Evolutionary conservation across 1,284 basidiomycete species (phyloP).

Genomic region (Sporisorium sorghi): DNA sequence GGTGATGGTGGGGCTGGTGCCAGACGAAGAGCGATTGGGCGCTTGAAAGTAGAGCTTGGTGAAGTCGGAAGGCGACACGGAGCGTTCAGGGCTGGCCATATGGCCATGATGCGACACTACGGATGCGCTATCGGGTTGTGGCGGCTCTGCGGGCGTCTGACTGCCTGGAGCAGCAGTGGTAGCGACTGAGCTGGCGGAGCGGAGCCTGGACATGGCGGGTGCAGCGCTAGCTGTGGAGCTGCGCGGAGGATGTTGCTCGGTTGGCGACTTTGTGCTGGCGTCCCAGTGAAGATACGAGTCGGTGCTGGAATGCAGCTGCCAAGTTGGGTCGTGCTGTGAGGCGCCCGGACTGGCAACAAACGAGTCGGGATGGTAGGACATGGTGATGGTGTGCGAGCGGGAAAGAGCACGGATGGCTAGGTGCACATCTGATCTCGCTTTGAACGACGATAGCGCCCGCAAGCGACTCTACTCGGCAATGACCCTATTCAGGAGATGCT

Average conservation of each 20-base stretch:
- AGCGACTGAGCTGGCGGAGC: conserved; percentile 20
- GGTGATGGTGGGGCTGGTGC: conserved; percentile 46
- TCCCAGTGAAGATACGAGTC: conserved; percentile 46
- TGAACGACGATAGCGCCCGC: not conserved
- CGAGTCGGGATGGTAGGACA: conserved; percentile 36
- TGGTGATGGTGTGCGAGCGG: conserved; percentile 15
- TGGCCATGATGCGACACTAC: conserved; percentile 33
- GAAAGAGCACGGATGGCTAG: not conserved
- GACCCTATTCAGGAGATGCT: not conserved
- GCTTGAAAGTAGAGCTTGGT: conserved; percentile 42
- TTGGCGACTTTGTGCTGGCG: conserved; percentile 16
- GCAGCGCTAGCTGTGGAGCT: conserved; percentile 13
- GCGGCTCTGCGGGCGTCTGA: conserved; percentile 23
- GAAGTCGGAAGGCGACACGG: conserved; percentile 47
- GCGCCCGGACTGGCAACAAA: conserved; percentile 26
- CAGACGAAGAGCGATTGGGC: conserved; percentile 28
- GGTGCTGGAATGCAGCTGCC: conserved; percentile 48
- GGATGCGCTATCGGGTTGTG: conserved; percentile 22
- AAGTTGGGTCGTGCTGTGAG: conserved; percentile 19
- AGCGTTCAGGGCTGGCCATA: conserved; percentile 28
- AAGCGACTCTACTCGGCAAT: conserved; percentile 3
- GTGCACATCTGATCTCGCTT: conserved; percentile 8
- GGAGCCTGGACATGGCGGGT: conserved; percentile 19
- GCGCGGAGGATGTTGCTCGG: conserved; percentile 4
- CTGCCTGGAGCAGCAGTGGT: conserved; percentile 7